These are phyloP conservation scores for Cladosporium sp. DNA, from an alignment of 2,329 filamentous ascomycete genomes.

Conservation along the genomic window DNA sequence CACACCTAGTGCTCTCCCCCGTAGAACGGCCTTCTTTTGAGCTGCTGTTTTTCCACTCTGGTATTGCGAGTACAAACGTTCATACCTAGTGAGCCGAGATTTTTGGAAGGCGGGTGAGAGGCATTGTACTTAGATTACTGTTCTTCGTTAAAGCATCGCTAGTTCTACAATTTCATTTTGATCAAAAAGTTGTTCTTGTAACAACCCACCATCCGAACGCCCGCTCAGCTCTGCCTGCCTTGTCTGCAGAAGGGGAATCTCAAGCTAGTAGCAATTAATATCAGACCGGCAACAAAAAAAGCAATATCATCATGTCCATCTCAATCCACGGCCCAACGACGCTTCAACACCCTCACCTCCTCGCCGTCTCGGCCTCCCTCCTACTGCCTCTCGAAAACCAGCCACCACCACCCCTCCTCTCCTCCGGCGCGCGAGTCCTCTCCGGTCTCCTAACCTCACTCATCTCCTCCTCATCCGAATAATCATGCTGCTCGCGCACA, in stretches of 20 bases:
- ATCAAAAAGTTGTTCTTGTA: too few relatives aligned
- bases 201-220: background rate
- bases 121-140: too few relatives aligned
- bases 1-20: too few relatives aligned
- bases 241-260: conserved; percentile 3
- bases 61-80: too few relatives aligned
- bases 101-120: too few relatives aligned
- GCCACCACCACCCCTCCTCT: conserved; percentile 5
- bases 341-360: background rate
- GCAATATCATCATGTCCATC: too few relatives aligned
- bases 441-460: conserved; percentile 3
- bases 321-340: background rate
- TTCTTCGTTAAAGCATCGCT: too few relatives aligned
- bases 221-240: background rate
- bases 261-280: background rate
- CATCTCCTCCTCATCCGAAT: background rate
- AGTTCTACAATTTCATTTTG: background rate
- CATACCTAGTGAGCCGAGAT: too few relatives aligned
- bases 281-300: background rate
- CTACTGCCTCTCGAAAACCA: background rate
- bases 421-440: conserved; percentile 10
- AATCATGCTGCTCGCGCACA: conserved; percentile 7
- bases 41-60: too few relatives aligned
- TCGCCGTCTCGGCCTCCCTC: background rate
- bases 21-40: too few relatives aligned